These are phyloP conservation scores for Plenodomus lindquistii DNA, from an alignment of 2,329 filamentous ascomycete genomes.

Conservation along the genomic window DNA sequence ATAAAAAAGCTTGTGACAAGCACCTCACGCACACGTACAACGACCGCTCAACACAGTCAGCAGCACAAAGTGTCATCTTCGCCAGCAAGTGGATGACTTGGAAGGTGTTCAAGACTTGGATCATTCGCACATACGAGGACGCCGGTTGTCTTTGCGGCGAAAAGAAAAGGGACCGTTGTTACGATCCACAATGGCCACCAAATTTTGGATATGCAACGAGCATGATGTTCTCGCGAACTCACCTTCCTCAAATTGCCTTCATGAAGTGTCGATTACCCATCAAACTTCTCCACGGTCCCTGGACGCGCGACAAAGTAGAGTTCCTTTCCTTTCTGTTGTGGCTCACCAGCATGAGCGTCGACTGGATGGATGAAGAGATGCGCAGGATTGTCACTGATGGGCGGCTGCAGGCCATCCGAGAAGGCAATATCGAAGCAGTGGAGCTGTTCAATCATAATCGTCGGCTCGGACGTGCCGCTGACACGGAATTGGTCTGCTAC, in stretches of 20 bases:
- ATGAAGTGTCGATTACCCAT: conserved; percentile 34
- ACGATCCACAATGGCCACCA: conserved; percentile 36
- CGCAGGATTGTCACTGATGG: conserved; percentile 17
- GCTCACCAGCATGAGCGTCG: conserved; percentile 36
- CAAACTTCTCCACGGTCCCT: conserved; percentile 34
- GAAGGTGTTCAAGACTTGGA: conserved; percentile 33
- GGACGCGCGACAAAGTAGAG: conserved; percentile 31
- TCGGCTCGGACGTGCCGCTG: conserved; percentile 31
- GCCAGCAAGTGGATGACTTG: conserved; percentile 40
- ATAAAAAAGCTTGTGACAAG: conserved; percentile 27
- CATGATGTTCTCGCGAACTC: conserved; percentile 36
- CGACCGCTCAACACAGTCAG: conserved; percentile 17
- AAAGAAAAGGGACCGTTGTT: conserved; percentile 32
- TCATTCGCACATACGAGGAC: conserved; percentile 18
- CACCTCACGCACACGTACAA: conserved; percentile 19
- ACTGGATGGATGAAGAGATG: conserved; percentile 26
- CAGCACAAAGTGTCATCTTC: conserved; percentile 32
- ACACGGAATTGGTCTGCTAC: conserved; percentile 25
- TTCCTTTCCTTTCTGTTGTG: conserved; percentile 38
- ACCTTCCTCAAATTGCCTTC: conserved; percentile 29
- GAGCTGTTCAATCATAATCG: conserved; percentile 41
- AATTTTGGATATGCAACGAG: conserved; percentile 30
- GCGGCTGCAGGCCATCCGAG: conserved; percentile 28
- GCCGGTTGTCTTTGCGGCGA: conserved; percentile 34
- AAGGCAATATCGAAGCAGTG: conserved; percentile 35